A percentile compares a stretch with the other conserved stretches of the same genome.
Evolutionary conservation across 805 yeast species (phyloP).

Genomic region (Myxozyma monticola): DNA sequence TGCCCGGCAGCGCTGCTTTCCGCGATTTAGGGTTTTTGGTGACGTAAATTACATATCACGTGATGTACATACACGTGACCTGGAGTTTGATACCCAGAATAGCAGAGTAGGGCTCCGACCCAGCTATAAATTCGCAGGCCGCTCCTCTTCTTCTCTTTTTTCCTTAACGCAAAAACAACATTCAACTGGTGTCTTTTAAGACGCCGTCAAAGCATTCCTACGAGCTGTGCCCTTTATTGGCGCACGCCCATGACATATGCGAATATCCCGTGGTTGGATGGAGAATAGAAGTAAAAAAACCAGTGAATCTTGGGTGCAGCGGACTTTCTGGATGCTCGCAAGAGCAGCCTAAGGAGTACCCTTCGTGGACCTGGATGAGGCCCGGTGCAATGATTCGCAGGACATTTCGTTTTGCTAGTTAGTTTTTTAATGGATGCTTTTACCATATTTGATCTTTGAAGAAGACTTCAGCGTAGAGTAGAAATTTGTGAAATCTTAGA

Average conservation of each 20-base stretch:
- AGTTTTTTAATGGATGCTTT: neutral
- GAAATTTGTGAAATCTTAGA: no score
- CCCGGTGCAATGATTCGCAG: slow-evolving; percentile 61
- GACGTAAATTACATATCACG: no score
- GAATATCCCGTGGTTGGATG: slow-evolving; percentile 46
- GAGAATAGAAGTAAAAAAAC: slow-evolving; percentile 46
- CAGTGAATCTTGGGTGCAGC: slow-evolving; percentile 69
- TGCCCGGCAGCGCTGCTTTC: no score
- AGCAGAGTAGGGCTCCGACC: no score
- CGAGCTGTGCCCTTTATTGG: slow-evolving; percentile 39
- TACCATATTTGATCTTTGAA: no score
- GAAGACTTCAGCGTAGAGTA: no score
- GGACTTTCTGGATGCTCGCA: slow-evolving; percentile 47
- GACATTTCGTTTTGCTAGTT: slow-evolving; percentile 34
- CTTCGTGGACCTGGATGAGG: slow-evolving; percentile 69
- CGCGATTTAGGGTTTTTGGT: no score
- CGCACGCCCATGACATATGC: slow-evolving; percentile 42
- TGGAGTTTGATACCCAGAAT: no score
- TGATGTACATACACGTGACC: no score
- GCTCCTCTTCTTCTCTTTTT: slow-evolving; percentile 5
- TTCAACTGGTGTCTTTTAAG: slow-evolving; percentile 1
- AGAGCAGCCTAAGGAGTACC: slow-evolving; percentile 51
- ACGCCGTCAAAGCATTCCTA: slow-evolving; percentile 38
- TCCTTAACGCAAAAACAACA: slow-evolving; percentile 40
- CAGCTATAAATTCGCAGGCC: neutral